Percentiles rank a stretch among this genome's conserved stretches.
phyloP scores from a whole-genome alignment of 1,139 yeast genomes.

The Candida smagusa region DNA sequence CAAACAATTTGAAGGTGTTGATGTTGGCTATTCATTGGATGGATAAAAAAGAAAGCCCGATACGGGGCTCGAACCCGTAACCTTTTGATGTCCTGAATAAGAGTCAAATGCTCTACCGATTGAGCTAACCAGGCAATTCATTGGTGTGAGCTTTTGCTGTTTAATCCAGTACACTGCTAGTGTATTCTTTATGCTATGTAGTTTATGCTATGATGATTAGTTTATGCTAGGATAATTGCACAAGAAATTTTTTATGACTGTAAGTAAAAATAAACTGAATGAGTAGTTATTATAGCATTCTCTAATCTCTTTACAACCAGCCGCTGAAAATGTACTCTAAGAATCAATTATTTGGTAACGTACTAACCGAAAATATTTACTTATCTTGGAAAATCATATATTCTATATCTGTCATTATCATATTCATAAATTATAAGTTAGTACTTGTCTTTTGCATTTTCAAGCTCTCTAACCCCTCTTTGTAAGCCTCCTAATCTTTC shows the following conservation, averaged over 20 bases:
- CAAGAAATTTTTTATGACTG: no score
- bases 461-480: conserved; percentile 7
- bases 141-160: no score
- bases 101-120: conserved; percentile 33
- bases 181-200: no score
- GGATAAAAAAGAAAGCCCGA: conserved; percentile 27
- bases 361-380: no score
- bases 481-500: conserved; percentile 13
- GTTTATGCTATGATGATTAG: no score
- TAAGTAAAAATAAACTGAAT: no score
- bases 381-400: not conserved
- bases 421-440: not conserved
- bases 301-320: no score
- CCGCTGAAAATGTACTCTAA: no score
- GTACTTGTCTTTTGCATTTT: conserved; percentile 8
- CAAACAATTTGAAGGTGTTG: conserved; percentile 36
- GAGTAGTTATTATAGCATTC: no score
- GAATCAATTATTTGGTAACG: no score
- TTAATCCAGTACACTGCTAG: no score
- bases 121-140: conserved; percentile 27
- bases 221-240: no score
- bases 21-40: conserved; percentile 45
- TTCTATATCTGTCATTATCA: not conserved
- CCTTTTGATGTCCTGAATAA: conserved; percentile 18
- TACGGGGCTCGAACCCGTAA: conserved; percentile 20